Evolutionary conservation across 2,329 filamentous ascomycete species (phyloP), one percentile per base, ranked within the genome.

Genomic region (Neofusicoccum umdonicola): DNA sequence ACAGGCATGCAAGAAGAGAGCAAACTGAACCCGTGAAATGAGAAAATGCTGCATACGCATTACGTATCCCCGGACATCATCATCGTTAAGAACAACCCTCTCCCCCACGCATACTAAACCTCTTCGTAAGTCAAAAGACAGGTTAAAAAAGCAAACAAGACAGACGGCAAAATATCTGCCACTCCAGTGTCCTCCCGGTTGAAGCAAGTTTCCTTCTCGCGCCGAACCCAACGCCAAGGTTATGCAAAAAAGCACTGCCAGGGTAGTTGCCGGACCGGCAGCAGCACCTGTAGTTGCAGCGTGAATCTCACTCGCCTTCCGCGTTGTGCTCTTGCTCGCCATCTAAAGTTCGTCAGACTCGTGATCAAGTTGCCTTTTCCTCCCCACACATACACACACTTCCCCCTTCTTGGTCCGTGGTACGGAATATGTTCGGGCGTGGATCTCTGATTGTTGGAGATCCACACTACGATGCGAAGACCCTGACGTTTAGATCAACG

Each of bases 401-500:
- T 34, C 39, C 47, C 37, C 12, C 22, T 27, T 41, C 15, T 7
- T 48, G 50, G 50, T 22, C 50, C 50, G 41, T 48, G 57, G 19
- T 37, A 41, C 44, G 45, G 57, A 27, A 50, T 37, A 47, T 47
- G 31, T 47, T 61, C 57, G 57, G 45, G 17, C 48, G 60, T 35
- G 37, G 60, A 41, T 64, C 52, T 31, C 8, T 48, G 52, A 47
- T 51, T 35, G 17, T 57, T 12, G 41, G 41, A 42, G 42, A 34
- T 50, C 48, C 50, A 31, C 37, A 48, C 45, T 58, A 84, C 62
- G 82, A 82, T 51, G 91, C 91, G 80, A 94, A 96, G 62, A 96
- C 87, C 70, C 90, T 85, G 68, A 96, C 85, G 69, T 88, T 91
- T 73, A 88, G 80, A 80, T 96, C 92, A 65, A 96, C 91, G 74